Percentiles rank a stretch among this genome's conserved stretches.
Conservation (phyloP, 23 red algal genomes). For the Rhodosorus marinus region DNA sequence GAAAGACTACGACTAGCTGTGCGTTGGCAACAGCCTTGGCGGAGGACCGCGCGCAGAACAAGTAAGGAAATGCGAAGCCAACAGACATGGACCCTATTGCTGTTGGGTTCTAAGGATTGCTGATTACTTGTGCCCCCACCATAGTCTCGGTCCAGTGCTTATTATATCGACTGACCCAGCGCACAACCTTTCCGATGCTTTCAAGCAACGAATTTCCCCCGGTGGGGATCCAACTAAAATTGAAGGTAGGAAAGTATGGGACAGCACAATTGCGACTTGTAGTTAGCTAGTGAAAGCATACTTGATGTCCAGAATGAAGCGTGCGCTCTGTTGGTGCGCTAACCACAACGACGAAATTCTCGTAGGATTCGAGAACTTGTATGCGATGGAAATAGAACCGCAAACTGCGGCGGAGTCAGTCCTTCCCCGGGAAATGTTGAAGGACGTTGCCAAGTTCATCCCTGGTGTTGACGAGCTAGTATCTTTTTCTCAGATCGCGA, state of each 20-base stretch:
- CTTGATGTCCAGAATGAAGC: too few species aligned
- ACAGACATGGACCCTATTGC: too few species aligned
- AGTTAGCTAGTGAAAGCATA: too few species aligned
- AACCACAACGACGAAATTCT: too few species aligned
- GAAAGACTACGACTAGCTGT: constrained; percentile 82
- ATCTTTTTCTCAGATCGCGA: constrained; percentile 58
- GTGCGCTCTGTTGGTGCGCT: too few species aligned
- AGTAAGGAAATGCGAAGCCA: too few species aligned
- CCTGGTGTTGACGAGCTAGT: constrained; percentile 95
- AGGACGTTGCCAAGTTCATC: constrained; percentile 42
- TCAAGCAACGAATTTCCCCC: constrained; percentile 66
- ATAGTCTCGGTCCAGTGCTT: constrained; percentile 44
- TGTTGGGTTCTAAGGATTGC: too few species aligned
- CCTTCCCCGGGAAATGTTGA: constrained; percentile 39
- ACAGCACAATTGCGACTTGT: too few species aligned
- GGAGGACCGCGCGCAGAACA: constrained; percentile 14
- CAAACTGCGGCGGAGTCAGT: constrained; percentile 7
- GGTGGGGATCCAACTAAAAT: constrained; percentile 39
- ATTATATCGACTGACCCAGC: constrained; percentile 96
- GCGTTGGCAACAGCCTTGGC: constrained; percentile 47
- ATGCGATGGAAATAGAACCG: constrained; percentile 60
- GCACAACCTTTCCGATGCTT: constrained; percentile 90
- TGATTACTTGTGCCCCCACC: too few species aligned
- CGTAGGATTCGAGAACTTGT: constrained; percentile 18
- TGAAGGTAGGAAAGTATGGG: too few species aligned